Evolutionary conservation across 441 rosid species (phyloP), one percentile per base, ranked within the genome.

Genomic region (Dalechampia spathulata): DNA sequence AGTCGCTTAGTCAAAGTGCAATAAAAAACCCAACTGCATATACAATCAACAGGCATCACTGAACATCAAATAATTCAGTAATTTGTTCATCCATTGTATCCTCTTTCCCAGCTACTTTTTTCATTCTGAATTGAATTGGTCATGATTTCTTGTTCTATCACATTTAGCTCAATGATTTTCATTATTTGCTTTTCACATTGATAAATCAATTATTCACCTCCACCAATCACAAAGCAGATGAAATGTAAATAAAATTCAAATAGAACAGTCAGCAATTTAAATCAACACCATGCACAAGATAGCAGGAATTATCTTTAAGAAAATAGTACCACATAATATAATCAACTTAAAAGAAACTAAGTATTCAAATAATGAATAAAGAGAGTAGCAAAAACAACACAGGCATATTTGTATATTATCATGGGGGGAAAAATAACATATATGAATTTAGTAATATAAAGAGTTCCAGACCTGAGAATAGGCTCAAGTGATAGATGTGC

Each of bases 401-500:
- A 22, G 14, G 20, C 25, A 39, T n/a, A 16, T 4, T n/a, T 55
- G 4, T 5, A 19, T n/a, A n/a, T 21, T 28, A 7, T 8, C 22
- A 9, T 11, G 27, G 37, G 3, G 6, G 21, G 15, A 44, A 26
- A 15, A 1, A 45, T 19, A 38, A 36, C n/a, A n/a, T n/a, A n/a
- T n/a, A n/a, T n/a, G 6, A 43, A 45, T 45, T 26, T 17, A 64
- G 19, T 23, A 60, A 25, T 23, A 56, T 32, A 52, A 30, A 69
- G 52, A 26, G 50, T 61, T 21, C 26, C 68, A 64, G 62, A 91
- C 96, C 95, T 76, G 64, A 93, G 82, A 74, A 90, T 79, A 45
- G 99, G 91, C 70, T 90, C 97, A 40, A 90, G 78, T 4, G 99
- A 93, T 37, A 93, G 70, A 49, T 90, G 83, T 56, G 97, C 93